Base-by-base conservation (phyloP, 768 basidiomycete genomes). In the Xerocomellus amylosporus region DNA sequence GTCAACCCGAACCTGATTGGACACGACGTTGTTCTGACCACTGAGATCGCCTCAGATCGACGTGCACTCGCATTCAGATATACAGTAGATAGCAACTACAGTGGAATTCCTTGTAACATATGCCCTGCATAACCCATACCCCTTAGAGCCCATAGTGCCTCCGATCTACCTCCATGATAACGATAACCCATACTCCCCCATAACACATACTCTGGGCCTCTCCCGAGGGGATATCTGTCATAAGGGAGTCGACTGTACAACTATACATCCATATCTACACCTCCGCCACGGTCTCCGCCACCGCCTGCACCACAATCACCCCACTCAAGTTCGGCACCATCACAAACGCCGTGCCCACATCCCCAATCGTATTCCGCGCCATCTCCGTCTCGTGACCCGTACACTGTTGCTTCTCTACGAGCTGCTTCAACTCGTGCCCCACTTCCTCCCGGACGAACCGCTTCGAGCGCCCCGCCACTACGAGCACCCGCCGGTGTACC, bases 291-390 rank as follows among this genome's bases (percentile, higher is more conserved):
- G 43, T 26, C 10, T 51, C 71, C 65, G 67, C 64, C 63, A 76
- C 73, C 43, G 85, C 82, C 73, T 91, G 90, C 33, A 92, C 64
- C 2, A 92, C 87, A 34, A 90, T 73, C 38, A 90, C 62, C 19
- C 83, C 87, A 40, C 77, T 75, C 34, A 79, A 74, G 1, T 80
- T 81, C 7, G 83, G 75, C 5, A 83, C 76, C 3, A 86, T 74
- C 13, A 93, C 82, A 66, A 95, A 82, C 42, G 86, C 86, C 38
- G 86, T 81, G 3, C 84, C 90, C 17, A 90, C 86, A 67, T 95
- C 90, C 3, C 95, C 95, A 24, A 96, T 77, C 20, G 93, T 93
- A 74, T 88, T 87, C 67, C 79, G 77, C 55, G 93, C 82, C 50
- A 61, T 42, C 14, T 71, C 82, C 33, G 58, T 22, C 13, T 69